These are phyloP conservation scores for Leccinum longicurvipes DNA, from an alignment of 768 basidiomycete genomes.

Conservation along the genomic window DNA sequence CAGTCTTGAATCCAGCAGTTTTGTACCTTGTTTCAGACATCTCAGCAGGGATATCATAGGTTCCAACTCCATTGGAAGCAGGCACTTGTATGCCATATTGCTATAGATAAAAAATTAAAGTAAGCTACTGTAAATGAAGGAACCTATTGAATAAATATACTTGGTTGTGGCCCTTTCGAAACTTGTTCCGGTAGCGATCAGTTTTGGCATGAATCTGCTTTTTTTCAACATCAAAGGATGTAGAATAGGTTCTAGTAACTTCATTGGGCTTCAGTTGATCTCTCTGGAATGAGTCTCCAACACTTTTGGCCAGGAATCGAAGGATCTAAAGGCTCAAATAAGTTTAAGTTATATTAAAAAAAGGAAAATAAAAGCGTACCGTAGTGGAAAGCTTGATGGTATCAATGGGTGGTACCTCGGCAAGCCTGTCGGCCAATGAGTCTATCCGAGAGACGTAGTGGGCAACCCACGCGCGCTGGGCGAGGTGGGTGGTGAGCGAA, in stretches of 20 bases:
- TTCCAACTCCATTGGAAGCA: constrained; percentile 14
- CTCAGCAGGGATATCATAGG: constrained; percentile 22
- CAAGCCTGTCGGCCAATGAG: constrained; percentile 20
- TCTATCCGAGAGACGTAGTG: constrained; percentile 27
- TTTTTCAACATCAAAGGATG: constrained; percentile 11
- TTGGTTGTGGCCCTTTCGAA: constrained; percentile 34
- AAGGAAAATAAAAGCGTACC: constrained; percentile 3
- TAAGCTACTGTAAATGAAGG: neutral
- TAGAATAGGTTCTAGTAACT: constrained; percentile 20
- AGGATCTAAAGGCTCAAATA: constrained; percentile 18
- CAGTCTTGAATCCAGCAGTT: constrained; percentile 20
- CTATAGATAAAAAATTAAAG: constrained; percentile 9
- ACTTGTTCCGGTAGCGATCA: constrained; percentile 29
- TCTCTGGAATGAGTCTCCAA: constrained; percentile 22
- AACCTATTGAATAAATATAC: constrained; percentile 28
- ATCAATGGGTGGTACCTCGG: constrained; percentile 23
- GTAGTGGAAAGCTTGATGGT: constrained; percentile 24
- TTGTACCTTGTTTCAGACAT: constrained; percentile 13
- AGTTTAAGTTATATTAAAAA: neutral
- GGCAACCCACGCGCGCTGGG: constrained; percentile 31
- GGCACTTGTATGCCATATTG: constrained; percentile 22
- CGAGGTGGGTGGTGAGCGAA: constrained; percentile 18
- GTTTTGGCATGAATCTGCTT: constrained; percentile 17
- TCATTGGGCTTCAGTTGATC: constrained; percentile 26
- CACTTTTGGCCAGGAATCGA: constrained; percentile 27